Evolutionary conservation across 129 eudicot genomes (phyloP), one percentile per base, ranked within the genome.

Genomic region (Kitagawia praeruptora): DNA sequence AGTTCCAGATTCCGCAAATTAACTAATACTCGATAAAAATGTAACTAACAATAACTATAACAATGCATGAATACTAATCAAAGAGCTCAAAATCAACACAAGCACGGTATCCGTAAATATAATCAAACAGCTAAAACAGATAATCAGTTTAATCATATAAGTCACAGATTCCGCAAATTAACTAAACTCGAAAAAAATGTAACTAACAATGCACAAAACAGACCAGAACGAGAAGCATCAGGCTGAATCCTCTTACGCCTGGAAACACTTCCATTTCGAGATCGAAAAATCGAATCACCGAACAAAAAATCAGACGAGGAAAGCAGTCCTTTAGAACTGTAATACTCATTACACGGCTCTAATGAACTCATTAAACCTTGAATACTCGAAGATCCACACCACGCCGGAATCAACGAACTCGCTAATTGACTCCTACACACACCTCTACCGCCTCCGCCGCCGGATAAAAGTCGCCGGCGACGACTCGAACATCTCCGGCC

Each of bases 291-390:
- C 74, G 80, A 77, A 64, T 75, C 77, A 13, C 77, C 86, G 15
- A 83, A 77, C 12, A 70, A 67, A 78, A 79, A 79, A 46, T 66
- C 81, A 23, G 85, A 81, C 9, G 82, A 61, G 3, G 82, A 48
- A 5, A 54, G 28, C 45, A 74, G 45, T 7, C 53, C 51, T 64
- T 18, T 46, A 9, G 81, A 79, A 46, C 51, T 75, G 15, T 63
- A 58, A 78, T 63, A 63, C 74, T 80, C 72, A 67, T 85, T 71
- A 76, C 88, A 84, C 16, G 91, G 88, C 82, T 82, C 86, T 31
- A 82, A 77, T 7, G 88, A 87, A 64, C 47, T 80, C 86, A 84
- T 70, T 46, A 84, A 56, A 42, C 83, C 83, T 39, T 80, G 85
- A 58, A 87, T 64, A 49, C 81, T 79, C 25, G 80, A 74, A 39